Base-by-base conservation (phyloP, 495 filamentous ascomycete species). In the Penicilliopsis zonata region DNA sequence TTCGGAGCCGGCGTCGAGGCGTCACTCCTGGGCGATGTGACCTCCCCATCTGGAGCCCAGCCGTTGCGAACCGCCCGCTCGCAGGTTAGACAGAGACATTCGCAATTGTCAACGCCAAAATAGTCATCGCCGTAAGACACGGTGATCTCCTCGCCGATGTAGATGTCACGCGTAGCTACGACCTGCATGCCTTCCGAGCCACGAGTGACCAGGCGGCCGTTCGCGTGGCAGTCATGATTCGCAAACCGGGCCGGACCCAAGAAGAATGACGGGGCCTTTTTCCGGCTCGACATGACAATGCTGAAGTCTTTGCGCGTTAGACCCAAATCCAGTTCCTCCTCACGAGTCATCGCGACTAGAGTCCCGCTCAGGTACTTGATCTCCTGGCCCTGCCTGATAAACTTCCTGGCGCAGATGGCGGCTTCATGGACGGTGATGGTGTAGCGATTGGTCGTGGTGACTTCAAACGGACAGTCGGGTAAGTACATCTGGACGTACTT, bases 211-310 rank as follows among this genome's bases (percentile, higher is more conserved):
- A 99, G 64, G 45, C 76, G 68, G 3, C 86, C 86, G 63, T 96
- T 99, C 16, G 92, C 84, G 41, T 82, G 72, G 52, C 90, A 99
- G 54, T 99, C 90, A 53, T 99, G 90, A 45, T 99, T 99, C 13
- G 88, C 82, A 46, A 99, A 95, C 21, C 90, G 76, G 24, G 92
- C 90, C 13, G 90, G 90, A 2, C 90, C 90, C 43, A 99, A 75
- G 41, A 99, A 93, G 13, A 96, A 63, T 9, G 81, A 86, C 5
- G 87, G 78, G 10, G 73, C 77, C 49, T 90, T 90, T 43, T 86
- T 86, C 20, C 90, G 70, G 46, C 83, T 86, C 37, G 86, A 94
- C 51, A 93, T 78, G 28, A 99, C 86, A 31, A 99, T 84, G 50
- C 85, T 94, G 54, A 99, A 99, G 52, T 99, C 90, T 43, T 82